These are phyloP conservation scores for Botrytis paeoniae DNA, from an alignment of 2,329 filamentous ascomycete genomes.

Conservation along the genomic window DNA sequence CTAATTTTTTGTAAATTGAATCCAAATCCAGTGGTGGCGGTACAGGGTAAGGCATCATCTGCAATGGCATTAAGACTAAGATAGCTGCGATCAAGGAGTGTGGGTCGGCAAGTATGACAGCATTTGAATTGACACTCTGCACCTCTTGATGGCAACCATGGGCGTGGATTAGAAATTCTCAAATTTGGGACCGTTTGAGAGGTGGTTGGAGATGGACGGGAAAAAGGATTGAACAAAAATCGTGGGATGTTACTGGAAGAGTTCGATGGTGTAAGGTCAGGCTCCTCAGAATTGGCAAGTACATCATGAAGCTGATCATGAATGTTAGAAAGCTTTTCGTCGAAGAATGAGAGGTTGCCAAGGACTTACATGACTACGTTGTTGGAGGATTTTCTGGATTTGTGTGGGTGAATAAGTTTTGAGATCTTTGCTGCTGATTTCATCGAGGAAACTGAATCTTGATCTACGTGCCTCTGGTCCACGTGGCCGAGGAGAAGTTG, in stretches of 20 bases:
- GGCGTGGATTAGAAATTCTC: constrained; percentile 17
- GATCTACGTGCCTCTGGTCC: constrained; percentile 29
- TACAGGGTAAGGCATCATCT: constrained; percentile 50
- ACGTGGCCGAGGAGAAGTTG: constrained; percentile 25
- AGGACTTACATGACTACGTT: constrained; percentile 48
- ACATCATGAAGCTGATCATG: constrained; percentile 7
- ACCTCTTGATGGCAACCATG: constrained; percentile 41
- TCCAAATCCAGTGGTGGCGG: constrained; percentile 50
- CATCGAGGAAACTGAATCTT: constrained; percentile 38
- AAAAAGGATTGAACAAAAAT: constrained; percentile 11
- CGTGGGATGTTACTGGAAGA: constrained; percentile 3
- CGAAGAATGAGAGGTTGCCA: not conserved
- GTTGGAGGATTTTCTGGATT: constrained; percentile 47
- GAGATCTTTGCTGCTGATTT: constrained; percentile 44
- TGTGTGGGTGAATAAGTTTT: constrained; percentile 48
- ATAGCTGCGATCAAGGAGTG: constrained; percentile 44
- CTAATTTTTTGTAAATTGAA: constrained; percentile 46
- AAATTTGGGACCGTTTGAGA: constrained; percentile 4
- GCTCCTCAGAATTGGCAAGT: not conserved
- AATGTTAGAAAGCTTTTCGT: not conserved
- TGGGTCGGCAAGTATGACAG: constrained; percentile 50
- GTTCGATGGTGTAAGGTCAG: not conserved
- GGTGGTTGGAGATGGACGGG: constrained; percentile 6
- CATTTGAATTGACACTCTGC: constrained; percentile 50
- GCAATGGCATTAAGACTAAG: constrained; percentile 50